Percentiles rank a stretch among this genome's conserved stretches.
phyloP scores from a whole-genome alignment of 129 eudicot species.

The Escallonia herrerae region DNA sequence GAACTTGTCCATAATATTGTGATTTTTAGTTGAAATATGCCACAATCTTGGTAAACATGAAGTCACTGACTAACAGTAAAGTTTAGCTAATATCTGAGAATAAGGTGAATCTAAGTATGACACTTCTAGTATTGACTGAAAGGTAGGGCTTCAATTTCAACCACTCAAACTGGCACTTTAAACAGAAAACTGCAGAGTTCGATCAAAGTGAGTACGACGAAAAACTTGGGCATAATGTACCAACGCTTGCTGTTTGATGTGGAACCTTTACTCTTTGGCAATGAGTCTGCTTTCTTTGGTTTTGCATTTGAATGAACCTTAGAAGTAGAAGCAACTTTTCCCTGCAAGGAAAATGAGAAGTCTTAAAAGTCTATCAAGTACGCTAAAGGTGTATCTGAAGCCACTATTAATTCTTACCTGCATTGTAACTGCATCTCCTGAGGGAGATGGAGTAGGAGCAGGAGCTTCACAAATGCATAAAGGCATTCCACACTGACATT shows the following conservation, averaged over 20 bases:
- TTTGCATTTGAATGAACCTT: conserved; percentile 31
- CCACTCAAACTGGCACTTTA: too few species aligned
- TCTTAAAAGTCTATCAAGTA: conserved; percentile 4
- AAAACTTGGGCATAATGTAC: conserved; percentile 25
- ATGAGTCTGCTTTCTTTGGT: conserved; percentile 48
- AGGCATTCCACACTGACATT: conserved; percentile 99
- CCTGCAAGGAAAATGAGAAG: conserved; percentile 25
- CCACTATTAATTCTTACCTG: conserved; percentile 31
- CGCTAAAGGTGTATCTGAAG: conserved; percentile 5
- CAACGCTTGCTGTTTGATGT: conserved; percentile 57
- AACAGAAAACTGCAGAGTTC: too few species aligned
- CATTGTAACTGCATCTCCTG: conserved; percentile 32
- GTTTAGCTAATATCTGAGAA: too few species aligned
- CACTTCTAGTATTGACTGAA: too few species aligned
- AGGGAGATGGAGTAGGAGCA: conserved; percentile 23
- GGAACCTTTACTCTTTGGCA: conserved; percentile 61
- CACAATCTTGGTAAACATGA: too few species aligned
- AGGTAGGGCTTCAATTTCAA: too few species aligned
- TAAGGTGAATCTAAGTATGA: too few species aligned
- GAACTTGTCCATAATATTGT: too few species aligned
- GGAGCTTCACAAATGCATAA: conserved; percentile 89
- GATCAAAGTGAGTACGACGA: not conserved
- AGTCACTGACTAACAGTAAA: too few species aligned
- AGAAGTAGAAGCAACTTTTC: conserved; percentile 29
- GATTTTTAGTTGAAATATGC: too few species aligned